phyloP scores from a whole-genome alignment of 768 basidiomycete species.

The Rhodosporidiobolus odoratus region DNA sequence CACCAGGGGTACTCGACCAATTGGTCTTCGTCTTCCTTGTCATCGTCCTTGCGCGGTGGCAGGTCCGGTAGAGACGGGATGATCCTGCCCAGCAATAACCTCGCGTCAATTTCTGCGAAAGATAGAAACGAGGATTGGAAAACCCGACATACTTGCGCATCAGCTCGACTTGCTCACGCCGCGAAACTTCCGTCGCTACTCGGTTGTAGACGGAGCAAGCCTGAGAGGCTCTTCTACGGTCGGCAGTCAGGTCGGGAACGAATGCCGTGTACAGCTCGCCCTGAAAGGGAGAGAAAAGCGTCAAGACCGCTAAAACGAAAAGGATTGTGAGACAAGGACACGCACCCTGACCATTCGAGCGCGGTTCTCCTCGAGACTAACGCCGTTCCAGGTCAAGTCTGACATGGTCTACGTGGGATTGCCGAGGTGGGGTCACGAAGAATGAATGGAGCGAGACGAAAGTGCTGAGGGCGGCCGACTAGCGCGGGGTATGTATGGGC shows the following conservation, averaged over 20 bases:
- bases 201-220: constrained; percentile 27
- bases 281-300: no score
- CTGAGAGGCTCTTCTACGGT: neutral
- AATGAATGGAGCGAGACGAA: neutral
- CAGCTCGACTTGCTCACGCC: constrained; percentile 32
- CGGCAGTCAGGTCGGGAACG: constrained; percentile 23
- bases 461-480: neutral
- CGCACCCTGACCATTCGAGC: no score
- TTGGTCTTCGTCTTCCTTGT: constrained; percentile 28
- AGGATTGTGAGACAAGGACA: no score
- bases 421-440: neutral
- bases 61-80: constrained; percentile 15
- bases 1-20: constrained; percentile 11
- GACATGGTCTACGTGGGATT: neutral
- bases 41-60: constrained; percentile 2
- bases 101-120: neutral
- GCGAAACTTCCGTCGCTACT: neutral
- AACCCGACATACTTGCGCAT: constrained; percentile 3
- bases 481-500: no score
- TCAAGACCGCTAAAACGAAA: no score
- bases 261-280: constrained; percentile 34
- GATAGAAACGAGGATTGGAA: no score
- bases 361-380: constrained; percentile 22
- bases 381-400: neutral
- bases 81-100: neutral